Conservation (phyloP, 2,329 filamentous ascomycete species). For the Arthroderma sp. region DNA sequence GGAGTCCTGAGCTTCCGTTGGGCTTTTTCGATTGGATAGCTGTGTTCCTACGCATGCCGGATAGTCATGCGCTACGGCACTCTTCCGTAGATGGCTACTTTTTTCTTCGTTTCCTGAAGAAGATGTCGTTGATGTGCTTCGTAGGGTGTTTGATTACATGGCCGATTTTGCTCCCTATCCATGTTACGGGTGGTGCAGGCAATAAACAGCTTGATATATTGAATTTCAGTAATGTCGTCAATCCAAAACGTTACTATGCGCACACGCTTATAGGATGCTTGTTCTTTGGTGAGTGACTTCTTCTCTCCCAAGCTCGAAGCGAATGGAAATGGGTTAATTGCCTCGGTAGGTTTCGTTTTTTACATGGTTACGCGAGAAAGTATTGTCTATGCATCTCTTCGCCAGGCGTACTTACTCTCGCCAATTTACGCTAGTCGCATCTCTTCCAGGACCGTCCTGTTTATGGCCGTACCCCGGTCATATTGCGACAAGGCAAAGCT, state of each 20-base stretch:
- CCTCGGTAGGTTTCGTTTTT: slow-evolving; percentile 51
- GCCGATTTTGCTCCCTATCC: slow-evolving; percentile 78
- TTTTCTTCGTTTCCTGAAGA: slow-evolving; percentile 75
- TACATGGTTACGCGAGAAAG: slow-evolving; percentile 77
- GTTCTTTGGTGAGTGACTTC: slow-evolving; percentile 49
- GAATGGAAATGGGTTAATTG: too few species aligned
- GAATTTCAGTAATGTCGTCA: slow-evolving; percentile 61
- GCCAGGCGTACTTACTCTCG: slow-evolving; percentile 81
- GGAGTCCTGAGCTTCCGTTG: slow-evolving; percentile 34
- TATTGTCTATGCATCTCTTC: slow-evolving; percentile 83
- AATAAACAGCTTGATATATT: slow-evolving; percentile 60
- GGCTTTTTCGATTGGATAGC: slow-evolving; percentile 43
- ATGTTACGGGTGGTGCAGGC: slow-evolving; percentile 63
- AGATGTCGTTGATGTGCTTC: slow-evolving; percentile 63
- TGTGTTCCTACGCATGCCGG: slow-evolving; percentile 43
- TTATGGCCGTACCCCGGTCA: slow-evolving; percentile 66
- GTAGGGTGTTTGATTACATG: slow-evolving; percentile 73
- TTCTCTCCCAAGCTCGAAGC: too few species aligned
- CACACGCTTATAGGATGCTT: slow-evolving; percentile 64
- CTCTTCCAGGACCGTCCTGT: slow-evolving; percentile 80
- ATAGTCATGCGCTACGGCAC: slow-evolving; percentile 75
- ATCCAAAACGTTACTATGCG: slow-evolving; percentile 59
- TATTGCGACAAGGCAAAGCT: slow-evolving; percentile 65
- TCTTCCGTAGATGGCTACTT: slow-evolving; percentile 86
- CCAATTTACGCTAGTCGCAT: slow-evolving; percentile 73